A percentile compares a stretch with the other conserved stretches of the same genome.
Evolutionary conservation across 495 filamentous ascomycete genomes (phyloP).

Genomic region (Penicillium coffeae): DNA sequence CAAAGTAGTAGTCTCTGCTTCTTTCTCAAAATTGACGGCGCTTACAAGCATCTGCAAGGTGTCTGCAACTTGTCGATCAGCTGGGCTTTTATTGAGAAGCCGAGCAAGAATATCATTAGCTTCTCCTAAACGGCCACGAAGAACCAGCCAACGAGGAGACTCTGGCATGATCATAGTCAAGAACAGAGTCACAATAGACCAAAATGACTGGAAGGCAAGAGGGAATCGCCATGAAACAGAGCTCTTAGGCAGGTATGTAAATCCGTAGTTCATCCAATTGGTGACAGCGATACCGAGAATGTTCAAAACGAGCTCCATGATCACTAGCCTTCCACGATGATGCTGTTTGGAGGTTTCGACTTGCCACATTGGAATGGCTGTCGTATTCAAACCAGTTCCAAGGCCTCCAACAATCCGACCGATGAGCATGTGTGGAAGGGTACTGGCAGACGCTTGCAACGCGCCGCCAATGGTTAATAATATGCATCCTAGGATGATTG

Average conservation of each 20-base stretch:
- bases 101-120: not conserved
- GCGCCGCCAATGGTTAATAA: not conserved
- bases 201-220: not conserved
- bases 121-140: not conserved
- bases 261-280: slow-evolving; percentile 1
- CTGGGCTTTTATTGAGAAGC: not conserved
- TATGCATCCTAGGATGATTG: not conserved
- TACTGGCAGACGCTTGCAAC: not conserved
- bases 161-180: not conserved
- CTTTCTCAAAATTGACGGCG: not conserved
- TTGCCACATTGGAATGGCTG: not conserved
- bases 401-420: not conserved
- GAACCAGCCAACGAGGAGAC: not conserved
- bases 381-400: not conserved
- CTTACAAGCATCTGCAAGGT: not conserved
- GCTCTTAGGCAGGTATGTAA: not conserved
- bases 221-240: not conserved
- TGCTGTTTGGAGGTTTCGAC: not conserved
- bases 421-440: not conserved
- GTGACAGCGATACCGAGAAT: not conserved
- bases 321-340: not conserved
- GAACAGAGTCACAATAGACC: not conserved
- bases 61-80: not conserved
- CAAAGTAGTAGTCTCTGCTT: not conserved
- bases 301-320: not conserved